Base-by-base conservation (phyloP, 2,329 filamentous ascomycete genomes). In the Cercospora zeae-maydis region DNA sequence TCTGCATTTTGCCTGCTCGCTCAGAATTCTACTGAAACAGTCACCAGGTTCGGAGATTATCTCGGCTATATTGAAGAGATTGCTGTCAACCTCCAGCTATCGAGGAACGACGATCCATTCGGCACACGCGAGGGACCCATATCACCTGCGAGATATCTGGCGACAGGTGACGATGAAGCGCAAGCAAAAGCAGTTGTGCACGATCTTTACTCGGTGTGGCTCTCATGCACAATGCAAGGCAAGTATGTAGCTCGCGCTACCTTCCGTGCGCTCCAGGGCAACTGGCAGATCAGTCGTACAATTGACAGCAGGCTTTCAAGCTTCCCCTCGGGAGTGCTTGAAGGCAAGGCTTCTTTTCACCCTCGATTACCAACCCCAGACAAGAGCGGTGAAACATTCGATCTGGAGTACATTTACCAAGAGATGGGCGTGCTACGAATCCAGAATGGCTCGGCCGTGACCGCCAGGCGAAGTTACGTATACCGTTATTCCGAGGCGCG, bases 51-150 rank as follows among this genome's bases (percentile, higher is more conserved):
- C 88, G 88, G 87, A 9, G 91, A 96, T 75, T 93, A 93, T 73
- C 76, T 86, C 7, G 93, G 87, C 64, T 76, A 93, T 11, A 88
- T 93, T 81, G 86, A 92, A 67, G 84, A 89, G 11, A 86, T 93
- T 63, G 80, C 86, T 11, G 74, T 81, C 1, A 83, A 86, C 0
- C 78, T 91, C 2, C 80, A 78, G 0, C 79, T 92, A 8, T 36
- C 67, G 13, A 77, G 81, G 2, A 70, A 74, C 71, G 31, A 82
- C 67, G 14, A 72, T 67, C n/a, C 76, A 0, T 76, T 76, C 14
- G 70, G 70, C 1, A 69, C 72, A 76, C 86, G 63, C 77, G 84
- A 55, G 84, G 89, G 77, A 49, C 80, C 57, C 75, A 73, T 55
- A 42, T 75, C 73, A 68, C 47, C 74, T 63, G 69, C 77, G 72